Conservation (phyloP, 2,329 filamentous ascomycete genomes). For the Nothophaeocryptopus gaeumannii region DNA sequence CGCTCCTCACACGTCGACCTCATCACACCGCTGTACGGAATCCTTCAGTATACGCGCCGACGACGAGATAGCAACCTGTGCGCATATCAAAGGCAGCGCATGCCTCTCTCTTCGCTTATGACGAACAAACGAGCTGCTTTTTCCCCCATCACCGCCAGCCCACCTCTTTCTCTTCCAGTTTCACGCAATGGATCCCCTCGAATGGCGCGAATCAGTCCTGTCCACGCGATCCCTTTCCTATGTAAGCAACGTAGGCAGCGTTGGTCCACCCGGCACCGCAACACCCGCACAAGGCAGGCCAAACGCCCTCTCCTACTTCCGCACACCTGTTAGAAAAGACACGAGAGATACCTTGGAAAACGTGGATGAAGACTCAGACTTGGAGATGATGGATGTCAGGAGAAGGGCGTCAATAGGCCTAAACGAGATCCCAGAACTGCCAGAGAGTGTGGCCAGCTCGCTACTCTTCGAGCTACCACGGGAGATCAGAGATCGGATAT, state of each 20-base stretch:
- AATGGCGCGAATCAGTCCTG: conserved; percentile 21
- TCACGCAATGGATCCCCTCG: too few species aligned
- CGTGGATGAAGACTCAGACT: conserved; percentile 26
- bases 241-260: conserved; percentile 28
- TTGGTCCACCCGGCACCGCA: conserved; percentile 7
- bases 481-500: conserved; percentile 38
- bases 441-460: conserved; percentile 30
- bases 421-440: conserved; percentile 25
- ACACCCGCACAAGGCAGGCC: conserved; percentile 15
- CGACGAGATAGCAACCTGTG: too few species aligned
- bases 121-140: too few species aligned
- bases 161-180: too few species aligned
- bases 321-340: conserved; percentile 21
- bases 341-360: conserved; percentile 25
- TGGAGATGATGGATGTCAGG: conserved; percentile 23
- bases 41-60: too few species aligned
- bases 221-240: conserved; percentile 36
- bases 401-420: conserved; percentile 7
- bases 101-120: too few species aligned
- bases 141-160: too few species aligned
- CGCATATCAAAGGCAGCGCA: too few species aligned
- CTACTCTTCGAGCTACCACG: conserved; percentile 36
- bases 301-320: conserved; percentile 16
- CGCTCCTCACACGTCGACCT: too few species aligned
- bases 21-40: too few species aligned